Percentiles rank a stretch among this genome's conserved stretches.
These are phyloP conservation scores for Neocallimastix lanati DNA, from an alignment of 192 early-diverging fungal species.

Conservation along the genomic window DNA sequence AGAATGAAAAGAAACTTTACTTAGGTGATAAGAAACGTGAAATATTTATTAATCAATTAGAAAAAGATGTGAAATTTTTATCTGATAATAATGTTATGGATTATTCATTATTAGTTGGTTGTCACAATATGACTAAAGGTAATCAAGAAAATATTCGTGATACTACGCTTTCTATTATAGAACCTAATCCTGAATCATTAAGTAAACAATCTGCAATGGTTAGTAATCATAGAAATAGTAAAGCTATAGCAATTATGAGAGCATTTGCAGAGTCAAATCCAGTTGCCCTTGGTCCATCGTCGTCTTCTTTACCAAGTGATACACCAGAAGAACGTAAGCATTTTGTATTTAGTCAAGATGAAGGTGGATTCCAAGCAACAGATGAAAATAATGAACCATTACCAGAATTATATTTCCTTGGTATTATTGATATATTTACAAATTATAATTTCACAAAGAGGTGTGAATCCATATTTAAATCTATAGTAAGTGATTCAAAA, in stretches of 20 bases:
- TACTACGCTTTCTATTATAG: neutral
- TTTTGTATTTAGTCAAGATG: slow-evolving; percentile 76
- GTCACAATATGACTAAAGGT: slow-evolving; percentile 68
- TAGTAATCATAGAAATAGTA: slow-evolving; percentile 1
- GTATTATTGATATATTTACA: slow-evolving; percentile 96
- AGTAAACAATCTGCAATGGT: neutral
- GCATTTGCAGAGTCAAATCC: slow-evolving; percentile 38
- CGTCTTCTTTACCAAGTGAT: slow-evolving; percentile 28
- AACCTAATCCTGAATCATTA: neutral
- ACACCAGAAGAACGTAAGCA: slow-evolving; percentile 40
- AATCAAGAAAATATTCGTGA: slow-evolving; percentile 22
- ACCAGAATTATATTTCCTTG: slow-evolving; percentile 76
- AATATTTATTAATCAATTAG: slow-evolving; percentile 69
- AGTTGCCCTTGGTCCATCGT: slow-evolving; percentile 23
- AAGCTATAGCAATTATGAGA: slow-evolving; percentile 24
- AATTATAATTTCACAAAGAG: slow-evolving; percentile 77
- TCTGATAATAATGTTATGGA: slow-evolving; percentile 65
- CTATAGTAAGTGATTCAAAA: slow-evolving; percentile 45
- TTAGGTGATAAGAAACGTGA: slow-evolving; percentile 64
- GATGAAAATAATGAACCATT: slow-evolving; percentile 46
- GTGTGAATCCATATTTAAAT: slow-evolving; percentile 77
- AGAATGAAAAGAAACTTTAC: slow-evolving; percentile 48
- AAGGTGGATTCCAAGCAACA: slow-evolving; percentile 72
- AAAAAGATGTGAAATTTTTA: slow-evolving; percentile 50
- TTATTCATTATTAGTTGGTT: slow-evolving; percentile 86